These are phyloP conservation scores for Crithidia fasciculata DNA, from an alignment of 208 protist species.

Conservation along the genomic window DNA sequence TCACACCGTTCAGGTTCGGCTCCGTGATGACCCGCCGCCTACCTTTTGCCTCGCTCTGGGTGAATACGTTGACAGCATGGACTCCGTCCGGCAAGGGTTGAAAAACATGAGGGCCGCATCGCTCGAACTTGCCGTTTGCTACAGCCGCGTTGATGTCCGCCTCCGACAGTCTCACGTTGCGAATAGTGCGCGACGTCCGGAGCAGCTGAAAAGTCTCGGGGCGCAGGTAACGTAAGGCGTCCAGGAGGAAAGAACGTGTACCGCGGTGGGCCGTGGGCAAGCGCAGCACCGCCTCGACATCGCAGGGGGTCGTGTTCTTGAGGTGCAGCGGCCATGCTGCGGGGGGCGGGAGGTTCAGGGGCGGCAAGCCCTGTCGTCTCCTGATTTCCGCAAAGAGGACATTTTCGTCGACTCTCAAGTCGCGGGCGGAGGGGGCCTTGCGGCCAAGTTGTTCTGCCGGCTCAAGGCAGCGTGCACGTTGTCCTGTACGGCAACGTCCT, in stretches of 20 bases:
- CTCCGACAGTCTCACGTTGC: background rate
- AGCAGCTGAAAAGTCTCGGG: background rate
- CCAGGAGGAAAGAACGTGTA: background rate
- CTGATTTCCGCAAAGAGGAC: background rate
- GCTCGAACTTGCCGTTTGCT: background rate
- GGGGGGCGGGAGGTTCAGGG: background rate
- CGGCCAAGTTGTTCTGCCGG: background rate
- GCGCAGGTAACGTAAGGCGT: background rate
- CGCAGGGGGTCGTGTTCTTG: background rate
- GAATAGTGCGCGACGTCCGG: background rate
- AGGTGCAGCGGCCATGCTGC: constrained; percentile 7
- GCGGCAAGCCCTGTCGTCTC: background rate
- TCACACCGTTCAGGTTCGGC: background rate
- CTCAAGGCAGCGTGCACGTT: background rate
- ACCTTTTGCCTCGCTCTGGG: background rate
- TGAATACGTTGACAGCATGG: background rate
- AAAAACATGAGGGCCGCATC: background rate
- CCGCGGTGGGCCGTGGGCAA: background rate
- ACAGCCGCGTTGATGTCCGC: constrained; percentile 4
- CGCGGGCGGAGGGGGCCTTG: background rate
- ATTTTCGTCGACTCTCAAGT: background rate
- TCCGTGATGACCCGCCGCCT: background rate
- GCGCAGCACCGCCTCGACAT: background rate
- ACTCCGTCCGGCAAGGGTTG: constrained; percentile 5
- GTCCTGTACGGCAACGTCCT: background rate